phyloP scores from a whole-genome alignment of 768 basidiomycete species.

The Tulasnella sp. region DNA sequence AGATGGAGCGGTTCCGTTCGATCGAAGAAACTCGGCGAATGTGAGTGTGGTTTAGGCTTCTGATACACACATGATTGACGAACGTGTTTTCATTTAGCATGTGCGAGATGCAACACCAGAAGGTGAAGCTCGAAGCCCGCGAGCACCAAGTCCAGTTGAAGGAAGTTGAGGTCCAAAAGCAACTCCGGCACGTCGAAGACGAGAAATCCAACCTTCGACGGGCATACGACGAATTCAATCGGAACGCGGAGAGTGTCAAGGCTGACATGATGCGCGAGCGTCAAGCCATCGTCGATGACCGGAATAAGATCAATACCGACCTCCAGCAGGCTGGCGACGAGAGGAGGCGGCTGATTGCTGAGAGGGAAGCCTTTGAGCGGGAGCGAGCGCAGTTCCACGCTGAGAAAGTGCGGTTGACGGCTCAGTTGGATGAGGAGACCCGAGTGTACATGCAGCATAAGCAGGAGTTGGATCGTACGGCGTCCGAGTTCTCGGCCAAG shows the following conservation, averaged over 20 bases:
- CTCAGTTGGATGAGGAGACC: constrained; percentile 23
- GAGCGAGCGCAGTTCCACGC: constrained; percentile 26
- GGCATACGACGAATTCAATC: neutral
- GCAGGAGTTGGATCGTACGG: constrained; percentile 16
- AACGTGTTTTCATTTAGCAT: neutral
- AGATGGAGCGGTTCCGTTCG: constrained; percentile 9
- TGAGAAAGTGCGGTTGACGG: constrained; percentile 16
- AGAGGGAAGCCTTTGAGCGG: constrained; percentile 28
- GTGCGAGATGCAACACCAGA: constrained; percentile 13
- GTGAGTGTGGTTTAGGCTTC: neutral
- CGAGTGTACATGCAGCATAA: constrained; percentile 23
- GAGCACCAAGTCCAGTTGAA: constrained; percentile 55
- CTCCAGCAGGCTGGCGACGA: constrained; percentile 50
- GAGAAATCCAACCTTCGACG: constrained; percentile 13
- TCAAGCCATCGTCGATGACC: neutral
- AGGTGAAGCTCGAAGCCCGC: constrained; percentile 54
- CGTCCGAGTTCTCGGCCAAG: constrained; percentile 7
- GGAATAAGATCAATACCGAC: neutral
- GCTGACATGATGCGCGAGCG: constrained; percentile 10
- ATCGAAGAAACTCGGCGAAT: constrained; percentile 59
- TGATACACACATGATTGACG: neutral
- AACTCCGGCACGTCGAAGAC: constrained; percentile 11
- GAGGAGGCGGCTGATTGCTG: constrained; percentile 41
- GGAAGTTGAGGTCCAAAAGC: neutral
- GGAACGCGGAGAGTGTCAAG: constrained; percentile 1